Conservation (phyloP, 805 yeast genomes). For the Yarrowia bubula region DNA sequence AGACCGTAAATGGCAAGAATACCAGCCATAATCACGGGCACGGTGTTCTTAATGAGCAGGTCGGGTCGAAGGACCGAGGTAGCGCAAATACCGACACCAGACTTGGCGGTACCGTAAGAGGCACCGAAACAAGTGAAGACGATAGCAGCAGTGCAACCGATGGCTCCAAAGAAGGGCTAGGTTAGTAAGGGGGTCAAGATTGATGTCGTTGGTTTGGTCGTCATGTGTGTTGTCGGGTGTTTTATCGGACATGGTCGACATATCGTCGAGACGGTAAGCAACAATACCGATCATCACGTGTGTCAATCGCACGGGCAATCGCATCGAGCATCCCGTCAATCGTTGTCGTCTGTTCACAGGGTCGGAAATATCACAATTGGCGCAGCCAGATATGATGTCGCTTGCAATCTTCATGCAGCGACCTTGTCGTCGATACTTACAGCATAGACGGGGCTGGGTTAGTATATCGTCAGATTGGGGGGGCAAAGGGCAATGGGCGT, state of each 20-base stretch:
- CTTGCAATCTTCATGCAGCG: conserved; percentile 12
- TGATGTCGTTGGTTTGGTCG: background rate
- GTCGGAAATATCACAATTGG: background rate
- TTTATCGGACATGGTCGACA: background rate
- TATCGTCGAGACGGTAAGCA: background rate
- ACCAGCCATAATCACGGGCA: conserved; percentile 99
- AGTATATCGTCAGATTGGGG: background rate
- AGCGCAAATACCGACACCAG: conserved; percentile 99
- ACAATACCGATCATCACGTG: background rate
- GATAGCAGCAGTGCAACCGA: conserved; percentile 99
- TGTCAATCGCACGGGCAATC: background rate
- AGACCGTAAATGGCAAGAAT: conserved; percentile 97
- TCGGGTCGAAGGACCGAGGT: conserved; percentile 98
- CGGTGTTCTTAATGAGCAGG: conserved; percentile 84
- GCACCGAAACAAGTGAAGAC: conserved; percentile 97
- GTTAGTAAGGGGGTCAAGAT: conserved; percentile 28
- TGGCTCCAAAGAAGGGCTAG: conserved; percentile 96
- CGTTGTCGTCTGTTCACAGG: background rate
- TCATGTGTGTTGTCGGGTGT: background rate
- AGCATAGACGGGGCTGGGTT: conserved; percentile 67
- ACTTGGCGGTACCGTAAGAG: conserved; percentile 97
- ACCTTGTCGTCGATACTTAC: conserved; percentile 39
- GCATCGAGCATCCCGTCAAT: background rate
- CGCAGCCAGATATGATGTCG: background rate
- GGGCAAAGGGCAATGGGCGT: background rate